A percentile compares a stretch with the other conserved stretches of the same genome.
phyloP scores from a whole-genome alignment of 345 rosid genomes.

The Rhizophora apiculata region DNA sequence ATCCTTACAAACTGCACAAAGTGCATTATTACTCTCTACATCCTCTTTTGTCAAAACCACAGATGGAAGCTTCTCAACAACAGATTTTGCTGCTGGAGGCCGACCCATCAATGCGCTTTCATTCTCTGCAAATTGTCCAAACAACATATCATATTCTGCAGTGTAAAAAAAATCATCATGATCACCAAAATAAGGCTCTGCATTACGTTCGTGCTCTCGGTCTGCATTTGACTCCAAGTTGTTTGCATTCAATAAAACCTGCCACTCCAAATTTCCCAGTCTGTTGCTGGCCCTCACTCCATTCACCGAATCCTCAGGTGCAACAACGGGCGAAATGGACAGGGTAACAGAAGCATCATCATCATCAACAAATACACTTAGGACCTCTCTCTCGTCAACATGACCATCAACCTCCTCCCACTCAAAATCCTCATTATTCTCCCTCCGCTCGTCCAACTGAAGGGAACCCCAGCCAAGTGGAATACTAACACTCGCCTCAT shows the following conservation, averaged over 20 bases:
- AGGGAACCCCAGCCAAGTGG: slow-evolving; percentile 80
- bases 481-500: slow-evolving; percentile 41
- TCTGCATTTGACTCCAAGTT: slow-evolving; percentile 54
- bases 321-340: slow-evolving; percentile 50
- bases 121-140: slow-evolving; percentile 75
- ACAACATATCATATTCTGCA: slow-evolving; percentile 64
- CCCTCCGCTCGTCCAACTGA: slow-evolving; percentile 58
- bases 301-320: slow-evolving; percentile 47
- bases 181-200: slow-evolving; percentile 49
- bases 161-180: slow-evolving; percentile 56
- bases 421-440: slow-evolving; percentile 67
- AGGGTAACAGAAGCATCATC: slow-evolving; percentile 57
- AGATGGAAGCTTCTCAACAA: slow-evolving; percentile 54
- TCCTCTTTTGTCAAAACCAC: slow-evolving; percentile 50
- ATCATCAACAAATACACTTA: slow-evolving; percentile 54
- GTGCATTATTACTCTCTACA: slow-evolving; percentile 37
- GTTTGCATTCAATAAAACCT: slow-evolving; percentile 64
- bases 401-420: slow-evolving; percentile 90
- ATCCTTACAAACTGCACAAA: slow-evolving; percentile 87
- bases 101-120: slow-evolving; percentile 52
- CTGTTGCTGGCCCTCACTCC: slow-evolving; percentile 53
- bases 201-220: slow-evolving; percentile 28
- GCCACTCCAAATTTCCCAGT: slow-evolving; percentile 65
- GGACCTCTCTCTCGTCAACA: slow-evolving; percentile 60
- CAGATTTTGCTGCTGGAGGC: slow-evolving; percentile 68